Evolutionary conservation across 1,139 yeast genomes (phyloP), one percentile per base, ranked within the genome.

Genomic region (Saccharomyces uvarum): DNA sequence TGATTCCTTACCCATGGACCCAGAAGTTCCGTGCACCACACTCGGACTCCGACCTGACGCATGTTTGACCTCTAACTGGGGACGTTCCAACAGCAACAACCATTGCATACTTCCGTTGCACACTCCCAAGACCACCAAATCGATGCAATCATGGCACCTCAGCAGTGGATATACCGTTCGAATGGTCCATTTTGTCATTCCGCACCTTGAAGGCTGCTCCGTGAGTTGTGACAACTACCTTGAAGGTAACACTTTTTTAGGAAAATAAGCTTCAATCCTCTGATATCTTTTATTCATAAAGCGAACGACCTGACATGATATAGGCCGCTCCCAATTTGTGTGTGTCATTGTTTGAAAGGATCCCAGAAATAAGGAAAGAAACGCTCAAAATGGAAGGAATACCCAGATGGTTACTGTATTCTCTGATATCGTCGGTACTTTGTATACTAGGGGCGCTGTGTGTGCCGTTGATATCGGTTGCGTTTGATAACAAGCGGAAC

Each of bases 341-440:
- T 31, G 11, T 31, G 4, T 31, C 38, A n/a, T 31, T 31, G 38
- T 31, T n/a, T 16, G 8, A 31, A 11, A 13, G 38, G 13, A 13
- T 31, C 38, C 11, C 9, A 33, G 6, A 33, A 19, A 6, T 2
- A 14, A 33, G 42, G 16, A 33, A 38, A 16, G 24, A 9, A 19
- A 9, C 31, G 31, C 16, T 28, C n/a, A 32, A 11, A 16, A 51
- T 46, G 53, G 49, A 13, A 49, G 59, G 54, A 9, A 27, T 58
- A 14, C 70, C 73, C 4, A 64, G 60, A 51, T 70, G 72, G 73
- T 51, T 64, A 24, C 38, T 61, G 4, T 69, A 60, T 50, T 59
- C 70, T 6, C 50, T 59, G 21, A 61, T 67, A 9, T 66, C 70
- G n/a, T 68, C 72, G 8, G 14, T 63, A 26, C 58, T 69, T 8